Evolutionary conservation across 306 rosid genomes (phyloP).

Genomic region (Arachis stenosperma): DNA sequence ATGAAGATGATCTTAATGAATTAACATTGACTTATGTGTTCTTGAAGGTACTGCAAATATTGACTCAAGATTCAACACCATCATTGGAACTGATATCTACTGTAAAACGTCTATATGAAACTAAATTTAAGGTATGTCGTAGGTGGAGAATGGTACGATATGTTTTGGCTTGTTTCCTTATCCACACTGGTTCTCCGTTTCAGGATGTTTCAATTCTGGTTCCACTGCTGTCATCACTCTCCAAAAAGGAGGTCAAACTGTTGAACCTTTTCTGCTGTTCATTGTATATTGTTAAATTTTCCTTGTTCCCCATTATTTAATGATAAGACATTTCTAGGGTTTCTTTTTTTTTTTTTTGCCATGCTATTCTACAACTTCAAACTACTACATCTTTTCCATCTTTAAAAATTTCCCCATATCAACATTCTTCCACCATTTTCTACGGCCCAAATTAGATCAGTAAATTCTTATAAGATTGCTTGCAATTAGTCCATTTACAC

Average conservation of each 20-base stretch:
- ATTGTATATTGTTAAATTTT: slow-evolving; percentile 13
- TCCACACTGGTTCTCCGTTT: slow-evolving; percentile 39
- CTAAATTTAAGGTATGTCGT: slow-evolving; percentile 75
- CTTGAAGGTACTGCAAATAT: slow-evolving; percentile 83
- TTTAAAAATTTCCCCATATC: slow-evolving; percentile 6
- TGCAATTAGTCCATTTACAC: slow-evolving; percentile 14
- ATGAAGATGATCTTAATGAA: slow-evolving; percentile 7
- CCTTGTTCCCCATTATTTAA: not conserved
- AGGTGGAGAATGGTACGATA: slow-evolving; percentile 20
- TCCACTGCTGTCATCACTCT: slow-evolving; percentile 85
- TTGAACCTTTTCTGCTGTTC: slow-evolving; percentile 31
- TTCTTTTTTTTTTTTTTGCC: not conserved
- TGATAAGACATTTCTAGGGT: not conserved
- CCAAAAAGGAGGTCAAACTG: slow-evolving; percentile 79
- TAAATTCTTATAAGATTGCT: slow-evolving; percentile 13
- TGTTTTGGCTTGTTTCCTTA: slow-evolving; percentile 39
- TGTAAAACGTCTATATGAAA: slow-evolving; percentile 85
- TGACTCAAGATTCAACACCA: slow-evolving; percentile 83
- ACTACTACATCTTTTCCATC: slow-evolving; percentile 14
- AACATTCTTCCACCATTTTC: slow-evolving; percentile 1
- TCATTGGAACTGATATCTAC: slow-evolving; percentile 87
- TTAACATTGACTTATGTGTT: slow-evolving; percentile 36
- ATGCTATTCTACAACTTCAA: slow-evolving; percentile 1
- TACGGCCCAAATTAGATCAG: not conserved
- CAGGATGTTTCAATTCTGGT: slow-evolving; percentile 99